Evolutionary conservation across 73 alveolate species (phyloP), one percentile per base, ranked within the genome.

Genomic region (Durusdinium trenchii): DNA sequence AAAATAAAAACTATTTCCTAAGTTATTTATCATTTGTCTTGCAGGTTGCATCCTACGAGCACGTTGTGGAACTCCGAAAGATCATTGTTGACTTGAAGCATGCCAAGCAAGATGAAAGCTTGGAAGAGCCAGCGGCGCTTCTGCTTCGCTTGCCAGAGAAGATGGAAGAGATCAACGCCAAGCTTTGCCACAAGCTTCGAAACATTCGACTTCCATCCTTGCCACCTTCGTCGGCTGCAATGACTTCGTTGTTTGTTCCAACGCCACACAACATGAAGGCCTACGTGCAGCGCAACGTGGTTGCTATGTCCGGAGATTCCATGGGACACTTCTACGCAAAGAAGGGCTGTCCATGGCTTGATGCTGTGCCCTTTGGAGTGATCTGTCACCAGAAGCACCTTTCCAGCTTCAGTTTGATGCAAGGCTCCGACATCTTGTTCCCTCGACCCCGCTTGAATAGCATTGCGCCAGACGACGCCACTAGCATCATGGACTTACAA

Each of bases 91-190:
- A 73, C 20, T n/a, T 73, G 85, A 35, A n/a, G 85, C 48, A 40
- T 30, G 85, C 85, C 52, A 73, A 73, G 36, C 85, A 30, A 50
- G 85, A 73, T 14, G 85, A 73, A 5, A 73, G 52, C 85, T 40
- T 73, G 54, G 85, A 73, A 40, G 85, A 73, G 51, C 85, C 26
- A 50, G 85, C 85, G 47, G 85, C 85, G 40, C 23, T 36, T 14
- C 51, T 73, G 85, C 51, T 73, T 4, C 26, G 51, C 85, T 23
- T 73, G 51, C 85, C 85, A 50, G 36, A 73, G 85, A 73, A 38
- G 51, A 35, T 73, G 85, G 51, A 40, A 14, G 54, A 73, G 54
- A 73, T 73, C 51, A 5, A 30, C 28, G 54, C 14, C 54, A 40
- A 73, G 23, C 51, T 73, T 5, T 73, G 85, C 51, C 6, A 6